A percentile compares a stretch with the other conserved stretches of the same genome.
These are phyloP conservation scores for Cordyceps cateniannulata DNA, from an alignment of 2,329 filamentous ascomycete species.

Conservation along the genomic window DNA sequence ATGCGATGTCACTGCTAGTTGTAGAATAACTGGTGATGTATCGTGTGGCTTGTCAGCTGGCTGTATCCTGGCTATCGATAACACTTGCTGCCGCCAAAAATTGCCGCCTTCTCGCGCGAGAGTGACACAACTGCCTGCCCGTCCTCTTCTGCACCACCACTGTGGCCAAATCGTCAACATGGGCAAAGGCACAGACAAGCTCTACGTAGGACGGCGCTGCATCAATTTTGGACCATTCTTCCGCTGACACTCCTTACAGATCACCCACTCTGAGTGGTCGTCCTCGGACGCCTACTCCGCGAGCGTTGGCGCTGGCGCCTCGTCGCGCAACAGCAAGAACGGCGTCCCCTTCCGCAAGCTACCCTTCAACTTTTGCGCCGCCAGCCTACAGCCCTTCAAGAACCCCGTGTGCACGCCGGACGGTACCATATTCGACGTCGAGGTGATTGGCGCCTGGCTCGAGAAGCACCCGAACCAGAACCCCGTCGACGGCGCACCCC, in stretches of 20 bases:
- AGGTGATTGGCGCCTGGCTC: slow-evolving; percentile 90
- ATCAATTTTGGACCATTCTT: background rate
- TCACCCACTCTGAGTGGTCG: slow-evolving; percentile 97
- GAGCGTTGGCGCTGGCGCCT: slow-evolving; percentile 63
- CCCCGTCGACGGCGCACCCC: slow-evolving; percentile 72
- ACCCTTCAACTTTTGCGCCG: slow-evolving; percentile 96
- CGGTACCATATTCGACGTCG: slow-evolving; percentile 90
- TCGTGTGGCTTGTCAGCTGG: too few relatives aligned
- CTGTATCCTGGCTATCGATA: slow-evolving; percentile 1
- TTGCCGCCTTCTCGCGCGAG: too few relatives aligned
- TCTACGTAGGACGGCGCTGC: slow-evolving; percentile 29
- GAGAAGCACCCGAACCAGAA: slow-evolving; percentile 84
- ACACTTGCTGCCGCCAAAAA: background rate
- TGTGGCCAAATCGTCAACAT: slow-evolving; percentile 20
- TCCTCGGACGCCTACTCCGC: slow-evolving; percentile 84
- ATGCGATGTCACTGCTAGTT: too few relatives aligned
- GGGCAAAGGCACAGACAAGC: slow-evolving; percentile 40
- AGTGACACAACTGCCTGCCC: background rate
- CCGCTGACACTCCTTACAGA: slow-evolving; percentile 33
- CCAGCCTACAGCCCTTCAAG: slow-evolving; percentile 89
- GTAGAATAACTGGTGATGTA: too few relatives aligned
- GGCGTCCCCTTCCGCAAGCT: slow-evolving; percentile 71
- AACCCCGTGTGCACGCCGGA: slow-evolving; percentile 86
- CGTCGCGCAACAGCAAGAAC: slow-evolving; percentile 41
- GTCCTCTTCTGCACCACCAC: background rate